A percentile compares a stretch with the other conserved stretches of the same genome.
phyloP scores from a whole-genome alignment of 495 filamentous ascomycete genomes.

The Elasticomyces elasticus region DNA sequence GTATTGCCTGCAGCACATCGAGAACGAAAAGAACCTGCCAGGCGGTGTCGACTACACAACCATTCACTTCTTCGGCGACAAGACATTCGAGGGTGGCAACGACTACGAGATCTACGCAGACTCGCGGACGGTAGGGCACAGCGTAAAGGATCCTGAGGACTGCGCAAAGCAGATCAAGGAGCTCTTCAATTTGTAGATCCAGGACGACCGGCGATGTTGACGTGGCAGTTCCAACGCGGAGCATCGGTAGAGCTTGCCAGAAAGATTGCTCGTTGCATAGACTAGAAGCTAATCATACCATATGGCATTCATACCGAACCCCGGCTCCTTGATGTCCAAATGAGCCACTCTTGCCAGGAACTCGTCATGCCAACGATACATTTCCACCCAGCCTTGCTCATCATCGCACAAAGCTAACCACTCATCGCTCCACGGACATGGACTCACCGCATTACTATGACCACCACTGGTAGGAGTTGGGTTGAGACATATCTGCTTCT shows the following conservation, averaged over 20 bases:
- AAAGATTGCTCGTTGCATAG: background rate
- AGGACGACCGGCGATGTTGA: background rate
- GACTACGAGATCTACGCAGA: constrained; percentile 90
- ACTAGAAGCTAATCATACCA: constrained; percentile 60
- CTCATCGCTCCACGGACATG: constrained; percentile 72
- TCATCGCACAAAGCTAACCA: constrained; percentile 79
- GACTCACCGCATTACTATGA: constrained; percentile 73
- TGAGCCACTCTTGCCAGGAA: constrained; percentile 64
- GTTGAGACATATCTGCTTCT: constrained; percentile 66
- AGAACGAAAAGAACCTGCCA: constrained; percentile 60
- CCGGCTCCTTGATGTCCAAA: constrained; percentile 64
- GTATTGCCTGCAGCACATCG: constrained; percentile 85
- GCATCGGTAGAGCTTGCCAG: background rate
- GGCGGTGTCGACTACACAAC: constrained; percentile 67
- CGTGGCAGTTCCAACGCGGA: background rate
- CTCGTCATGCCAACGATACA: constrained; percentile 74
- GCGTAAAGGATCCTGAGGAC: constrained; percentile 70
- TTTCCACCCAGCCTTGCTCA: constrained; percentile 74
- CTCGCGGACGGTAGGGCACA: constrained; percentile 69
- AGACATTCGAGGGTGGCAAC: constrained; percentile 79
- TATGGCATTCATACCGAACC: constrained; percentile 84
- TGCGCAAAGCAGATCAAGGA: constrained; percentile 66
- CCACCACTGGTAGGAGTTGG: constrained; percentile 77
- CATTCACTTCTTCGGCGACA: constrained; percentile 98
- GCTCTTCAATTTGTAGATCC: constrained; percentile 43